These are phyloP conservation scores for Helotiales sp. DNA, from an alignment of 2,329 filamentous ascomycete species.

Conservation along the genomic window DNA sequence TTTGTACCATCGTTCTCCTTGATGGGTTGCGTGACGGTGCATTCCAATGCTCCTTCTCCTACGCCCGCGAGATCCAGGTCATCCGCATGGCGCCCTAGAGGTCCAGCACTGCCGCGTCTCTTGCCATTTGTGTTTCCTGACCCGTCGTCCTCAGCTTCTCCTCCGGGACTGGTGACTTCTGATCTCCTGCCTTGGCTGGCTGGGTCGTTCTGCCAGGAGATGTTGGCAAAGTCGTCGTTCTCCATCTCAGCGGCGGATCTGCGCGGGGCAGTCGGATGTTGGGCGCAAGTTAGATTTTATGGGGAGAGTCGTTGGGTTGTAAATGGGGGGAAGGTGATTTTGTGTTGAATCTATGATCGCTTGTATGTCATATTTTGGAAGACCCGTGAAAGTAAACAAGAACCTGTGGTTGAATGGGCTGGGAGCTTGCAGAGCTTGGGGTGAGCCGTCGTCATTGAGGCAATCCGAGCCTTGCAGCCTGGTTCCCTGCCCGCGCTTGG, in stretches of 20 bases:
- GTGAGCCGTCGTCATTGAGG: constrained; percentile 26
- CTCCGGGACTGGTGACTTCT: constrained; percentile 48
- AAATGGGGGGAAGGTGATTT: background rate
- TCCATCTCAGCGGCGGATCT: constrained; percentile 36
- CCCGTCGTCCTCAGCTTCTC: constrained; percentile 42
- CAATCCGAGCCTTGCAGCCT: constrained; percentile 8
- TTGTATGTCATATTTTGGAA: constrained; percentile 11
- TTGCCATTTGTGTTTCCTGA: constrained; percentile 30
- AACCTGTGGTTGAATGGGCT: constrained; percentile 6
- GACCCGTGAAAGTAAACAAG: background rate
- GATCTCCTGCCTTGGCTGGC: constrained; percentile 52
- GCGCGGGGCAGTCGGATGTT: constrained; percentile 36
- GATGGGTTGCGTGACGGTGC: constrained; percentile 79
- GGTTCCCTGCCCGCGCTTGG: constrained; percentile 6
- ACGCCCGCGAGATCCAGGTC: constrained; percentile 62
- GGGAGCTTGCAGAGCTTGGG: constrained; percentile 16
- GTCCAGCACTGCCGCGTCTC: constrained; percentile 34
- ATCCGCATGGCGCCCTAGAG: constrained; percentile 44
- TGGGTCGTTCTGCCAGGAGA: constrained; percentile 74
- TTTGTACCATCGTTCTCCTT: constrained; percentile 98
- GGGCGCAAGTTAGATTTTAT: background rate
- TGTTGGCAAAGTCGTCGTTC: constrained; percentile 76
- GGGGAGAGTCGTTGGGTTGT: background rate
- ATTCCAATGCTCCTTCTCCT: constrained; percentile 79
- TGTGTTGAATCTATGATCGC: constrained; percentile 3